A percentile compares a stretch with the other conserved stretches of the same genome.
Evolutionary conservation across 148 eudicot species (phyloP).

Genomic region (Suaeda aralocaspica): DNA sequence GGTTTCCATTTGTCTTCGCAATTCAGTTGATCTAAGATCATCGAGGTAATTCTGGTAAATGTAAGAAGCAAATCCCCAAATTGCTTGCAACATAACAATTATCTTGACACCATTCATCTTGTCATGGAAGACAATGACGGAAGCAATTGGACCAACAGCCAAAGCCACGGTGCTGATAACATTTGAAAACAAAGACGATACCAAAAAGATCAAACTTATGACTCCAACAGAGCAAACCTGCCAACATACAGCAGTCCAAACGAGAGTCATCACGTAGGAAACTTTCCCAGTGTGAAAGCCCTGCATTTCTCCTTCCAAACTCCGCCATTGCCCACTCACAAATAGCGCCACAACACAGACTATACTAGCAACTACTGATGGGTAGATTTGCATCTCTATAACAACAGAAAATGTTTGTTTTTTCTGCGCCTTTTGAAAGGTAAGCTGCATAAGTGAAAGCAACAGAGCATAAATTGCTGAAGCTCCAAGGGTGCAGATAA

Average conservation of each 20-base stretch:
- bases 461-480: conserved; percentile 72
- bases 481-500: conserved; percentile 54
- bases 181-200: conserved; percentile 82
- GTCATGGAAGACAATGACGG: conserved; percentile 67
- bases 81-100: conserved; percentile 59
- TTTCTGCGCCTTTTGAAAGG: conserved; percentile 62
- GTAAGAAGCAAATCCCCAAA: conserved; percentile 79
- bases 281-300: conserved; percentile 46
- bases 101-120: conserved; percentile 77
- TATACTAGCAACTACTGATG: conserved; percentile 58
- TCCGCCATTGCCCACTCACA: conserved; percentile 77
- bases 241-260: conserved; percentile 71
- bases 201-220: conserved; percentile 73
- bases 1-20: conserved; percentile 15
- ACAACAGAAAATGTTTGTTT: conserved; percentile 69
- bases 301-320: conserved; percentile 53
- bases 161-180: conserved; percentile 78
- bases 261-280: conserved; percentile 71
- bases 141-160: conserved; percentile 74
- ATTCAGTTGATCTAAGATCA: conserved; percentile 27
- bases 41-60: conserved; percentile 85
- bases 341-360: conserved; percentile 54
- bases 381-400: conserved; percentile 76
- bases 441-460: conserved; percentile 83
- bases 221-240: conserved; percentile 84